Percentiles rank a stretch among this genome's conserved stretches.
phyloP scores from a whole-genome alignment of 2,329 filamentous ascomycete genomes.

The Alternaria incomplexa region DNA sequence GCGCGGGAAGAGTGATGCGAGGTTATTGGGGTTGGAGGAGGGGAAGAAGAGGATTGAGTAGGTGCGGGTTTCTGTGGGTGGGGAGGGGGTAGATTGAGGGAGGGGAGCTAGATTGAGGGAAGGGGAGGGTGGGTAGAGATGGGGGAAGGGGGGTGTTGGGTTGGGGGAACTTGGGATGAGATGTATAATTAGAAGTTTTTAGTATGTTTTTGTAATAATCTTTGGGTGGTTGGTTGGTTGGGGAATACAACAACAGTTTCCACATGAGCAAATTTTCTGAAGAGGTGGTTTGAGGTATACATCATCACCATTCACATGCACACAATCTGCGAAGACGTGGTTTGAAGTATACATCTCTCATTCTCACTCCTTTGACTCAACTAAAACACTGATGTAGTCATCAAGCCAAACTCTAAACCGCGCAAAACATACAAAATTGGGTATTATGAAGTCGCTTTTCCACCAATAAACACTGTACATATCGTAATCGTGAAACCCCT shows the following conservation, averaged over 20 bases:
- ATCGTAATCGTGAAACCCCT: neutral
- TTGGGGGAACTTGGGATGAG: neutral
- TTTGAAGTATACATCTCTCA: neutral
- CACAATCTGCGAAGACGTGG: neutral
- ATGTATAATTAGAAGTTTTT: neutral
- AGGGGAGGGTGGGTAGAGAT: neutral
- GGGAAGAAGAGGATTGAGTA: conserved; percentile 97
- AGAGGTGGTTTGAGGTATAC: neutral
- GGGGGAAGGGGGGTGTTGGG: too few relatives aligned
- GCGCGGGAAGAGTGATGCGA: conserved; percentile 80
- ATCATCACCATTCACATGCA: neutral
- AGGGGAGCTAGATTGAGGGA: neutral
- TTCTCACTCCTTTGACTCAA: too few relatives aligned
- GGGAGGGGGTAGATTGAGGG: too few relatives aligned
- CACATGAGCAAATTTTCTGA: too few relatives aligned
- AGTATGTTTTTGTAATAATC: neutral
- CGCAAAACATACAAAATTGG: neutral
- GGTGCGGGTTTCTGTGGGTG: too few relatives aligned
- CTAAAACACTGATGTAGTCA: too few relatives aligned
- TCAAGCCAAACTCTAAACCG: neutral
- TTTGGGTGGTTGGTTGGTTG: neutral
- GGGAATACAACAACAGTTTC: neutral
- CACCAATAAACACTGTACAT: neutral
- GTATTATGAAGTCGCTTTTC: neutral
- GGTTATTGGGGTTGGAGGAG: conserved; percentile 87